phyloP scores from a whole-genome alignment of 257 asterid species.

The Oldenlandia corymbosa region DNA sequence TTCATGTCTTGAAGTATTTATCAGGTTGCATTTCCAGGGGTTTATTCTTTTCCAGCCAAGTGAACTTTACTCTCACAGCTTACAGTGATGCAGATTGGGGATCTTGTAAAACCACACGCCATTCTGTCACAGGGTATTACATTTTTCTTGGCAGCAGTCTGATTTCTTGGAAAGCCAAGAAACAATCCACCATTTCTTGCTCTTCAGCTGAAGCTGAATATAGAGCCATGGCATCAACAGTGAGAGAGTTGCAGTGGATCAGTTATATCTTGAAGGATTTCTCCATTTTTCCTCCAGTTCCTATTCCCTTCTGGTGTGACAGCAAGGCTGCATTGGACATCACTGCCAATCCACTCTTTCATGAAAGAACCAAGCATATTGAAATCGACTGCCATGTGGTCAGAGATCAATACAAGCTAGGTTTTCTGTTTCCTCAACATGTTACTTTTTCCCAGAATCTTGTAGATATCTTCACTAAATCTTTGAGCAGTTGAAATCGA shows the following conservation, averaged over 20 bases:
- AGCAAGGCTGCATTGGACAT: not conserved
- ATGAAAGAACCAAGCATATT: not conserved
- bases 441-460: too few species aligned
- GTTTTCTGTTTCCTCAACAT: too few species aligned
- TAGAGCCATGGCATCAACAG: not conserved
- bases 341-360: not conserved
- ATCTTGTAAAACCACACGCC: too few species aligned
- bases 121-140: too few species aligned
- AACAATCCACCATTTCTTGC: not conserved
- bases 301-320: not conserved
- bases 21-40: not conserved
- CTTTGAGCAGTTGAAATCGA: not conserved
- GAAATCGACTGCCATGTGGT: not conserved
- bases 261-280: not conserved
- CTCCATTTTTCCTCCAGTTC: not conserved
- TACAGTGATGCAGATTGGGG: not conserved
- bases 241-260: not conserved
- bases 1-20: not conserved
- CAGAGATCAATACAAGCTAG: too few species aligned
- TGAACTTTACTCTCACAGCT: not conserved
- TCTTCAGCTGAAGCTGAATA: not conserved
- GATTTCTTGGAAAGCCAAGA: slow-evolving; percentile 1
- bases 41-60: not conserved
- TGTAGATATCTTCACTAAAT: too few species aligned
- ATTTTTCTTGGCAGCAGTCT: not conserved